Evolutionary conservation across 352 stramenopile species (phyloP).

Genomic region (Globisporangium uncinulatum): DNA sequence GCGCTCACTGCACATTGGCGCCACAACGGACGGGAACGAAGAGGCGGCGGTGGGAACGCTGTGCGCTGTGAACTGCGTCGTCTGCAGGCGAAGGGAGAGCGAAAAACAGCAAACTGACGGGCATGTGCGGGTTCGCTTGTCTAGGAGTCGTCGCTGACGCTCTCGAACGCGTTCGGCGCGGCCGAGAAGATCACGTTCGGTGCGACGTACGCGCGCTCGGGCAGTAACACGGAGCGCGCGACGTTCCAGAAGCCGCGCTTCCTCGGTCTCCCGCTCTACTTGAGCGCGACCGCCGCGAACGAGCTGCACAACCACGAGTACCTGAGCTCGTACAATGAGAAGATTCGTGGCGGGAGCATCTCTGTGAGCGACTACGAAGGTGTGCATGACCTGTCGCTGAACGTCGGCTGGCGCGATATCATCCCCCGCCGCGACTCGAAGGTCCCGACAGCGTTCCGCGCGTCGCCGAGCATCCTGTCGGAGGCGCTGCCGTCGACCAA

Average conservation of each 20-base stretch:
- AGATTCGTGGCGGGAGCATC: constrained; percentile 76
- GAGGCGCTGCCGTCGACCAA: constrained; percentile 89
- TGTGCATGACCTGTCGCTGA: constrained; percentile 81
- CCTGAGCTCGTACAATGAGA: constrained; percentile 87
- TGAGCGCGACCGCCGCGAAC: constrained; percentile 72
- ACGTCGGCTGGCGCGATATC: constrained; percentile 83
- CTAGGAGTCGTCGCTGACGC: constrained; percentile 77
- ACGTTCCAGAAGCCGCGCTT: constrained; percentile 87
- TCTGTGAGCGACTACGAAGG: constrained; percentile 84
- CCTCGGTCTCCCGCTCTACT: constrained; percentile 70
- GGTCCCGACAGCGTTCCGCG: constrained; percentile 85
- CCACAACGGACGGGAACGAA: constrained; percentile 79
- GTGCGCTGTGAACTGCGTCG: background rate
- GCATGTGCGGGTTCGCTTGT: background rate
- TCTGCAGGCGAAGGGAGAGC: background rate
- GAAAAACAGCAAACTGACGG: no score
- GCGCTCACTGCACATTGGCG: constrained; percentile 79
- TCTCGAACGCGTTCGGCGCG: constrained; percentile 79
- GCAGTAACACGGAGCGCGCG: constrained; percentile 78
- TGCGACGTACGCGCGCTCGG: constrained; percentile 78
- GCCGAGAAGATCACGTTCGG: constrained; percentile 80
- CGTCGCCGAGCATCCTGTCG: constrained; percentile 87
- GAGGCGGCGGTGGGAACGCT: constrained; percentile 54
- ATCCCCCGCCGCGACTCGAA: constrained; percentile 78
- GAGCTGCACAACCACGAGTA: constrained; percentile 86